A percentile compares a stretch with the other conserved stretches of the same genome.
Conservation (phyloP, 2,329 filamentous ascomycete species). For the Aureobasidium uvarum region DNA sequence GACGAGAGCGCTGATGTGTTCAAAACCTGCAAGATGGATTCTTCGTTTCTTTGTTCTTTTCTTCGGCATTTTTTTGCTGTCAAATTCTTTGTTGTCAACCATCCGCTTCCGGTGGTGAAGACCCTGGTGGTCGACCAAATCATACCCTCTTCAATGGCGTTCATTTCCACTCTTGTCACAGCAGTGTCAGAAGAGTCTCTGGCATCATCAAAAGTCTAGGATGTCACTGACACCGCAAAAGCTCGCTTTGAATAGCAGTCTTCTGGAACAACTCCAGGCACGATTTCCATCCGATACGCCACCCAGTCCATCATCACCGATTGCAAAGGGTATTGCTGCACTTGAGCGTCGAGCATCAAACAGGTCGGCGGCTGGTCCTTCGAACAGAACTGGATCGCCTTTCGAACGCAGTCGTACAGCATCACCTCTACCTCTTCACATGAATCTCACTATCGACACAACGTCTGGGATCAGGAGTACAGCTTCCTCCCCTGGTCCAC, state of each 20-base stretch:
- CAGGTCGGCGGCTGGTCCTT: not conserved
- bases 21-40: not conserved
- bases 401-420: slow-evolving; percentile 10
- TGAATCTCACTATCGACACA: not conserved
- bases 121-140: not conserved
- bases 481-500: slow-evolving; percentile 10
- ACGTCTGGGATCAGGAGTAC: not conserved
- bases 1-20: not conserved
- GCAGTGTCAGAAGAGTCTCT: not conserved
- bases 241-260: not conserved
- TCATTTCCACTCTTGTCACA: not conserved
- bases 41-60: not conserved
- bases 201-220: not conserved
- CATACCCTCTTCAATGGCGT: not conserved
- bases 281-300: not conserved
- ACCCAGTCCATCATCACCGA: slow-evolving; percentile 8
- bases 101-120: slow-evolving; percentile 11
- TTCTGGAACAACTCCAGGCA: slow-evolving; percentile 14
- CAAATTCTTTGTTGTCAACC: slow-evolving; percentile 10
- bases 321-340: slow-evolving; percentile 15
- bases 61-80: not conserved
- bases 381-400: not conserved
- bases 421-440: not conserved
- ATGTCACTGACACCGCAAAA: slow-evolving; percentile 10
- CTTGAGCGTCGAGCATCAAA: slow-evolving; percentile 20